Evolutionary conservation across 805 yeast species (phyloP).

Genomic region (Torulaspora gathmanii): DNA sequence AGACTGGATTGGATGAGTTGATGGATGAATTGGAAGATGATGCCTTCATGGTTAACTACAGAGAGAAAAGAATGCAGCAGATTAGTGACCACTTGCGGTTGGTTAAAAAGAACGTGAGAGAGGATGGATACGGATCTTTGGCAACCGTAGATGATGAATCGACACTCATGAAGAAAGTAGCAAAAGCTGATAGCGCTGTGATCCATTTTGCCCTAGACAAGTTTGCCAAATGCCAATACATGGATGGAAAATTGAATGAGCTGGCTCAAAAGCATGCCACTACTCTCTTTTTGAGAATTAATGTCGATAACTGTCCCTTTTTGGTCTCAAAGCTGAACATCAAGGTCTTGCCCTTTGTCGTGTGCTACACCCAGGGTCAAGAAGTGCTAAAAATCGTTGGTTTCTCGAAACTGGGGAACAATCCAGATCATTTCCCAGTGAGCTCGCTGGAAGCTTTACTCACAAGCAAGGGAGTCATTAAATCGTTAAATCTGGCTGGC

Average conservation of each 20-base stretch:
- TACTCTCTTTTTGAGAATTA: conserved; percentile 49
- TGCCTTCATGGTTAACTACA: conserved; percentile 46
- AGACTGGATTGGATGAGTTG: conserved; percentile 41
- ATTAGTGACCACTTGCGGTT: conserved; percentile 42
- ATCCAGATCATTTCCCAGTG: conserved; percentile 44
- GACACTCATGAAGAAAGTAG: conserved; percentile 49
- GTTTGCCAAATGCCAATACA: conserved; percentile 55
- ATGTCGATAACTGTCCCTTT: conserved; percentile 68
- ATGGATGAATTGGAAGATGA: conserved; percentile 45
- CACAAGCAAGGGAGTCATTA: conserved; percentile 13
- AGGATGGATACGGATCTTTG: conserved; percentile 44
- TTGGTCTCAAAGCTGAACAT: conserved; percentile 58
- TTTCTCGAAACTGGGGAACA: conserved; percentile 54
- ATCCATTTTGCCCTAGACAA: conserved; percentile 61
- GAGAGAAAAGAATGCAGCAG: conserved; percentile 62
- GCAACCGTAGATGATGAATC: conserved; percentile 47
- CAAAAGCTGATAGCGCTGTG: conserved; percentile 41
- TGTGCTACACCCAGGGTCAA: conserved; percentile 54
- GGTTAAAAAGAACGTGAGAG: conserved; percentile 35
- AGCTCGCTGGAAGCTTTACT: conserved; percentile 46
- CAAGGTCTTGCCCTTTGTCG: conserved; percentile 66
- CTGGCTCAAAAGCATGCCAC: conserved; percentile 57
- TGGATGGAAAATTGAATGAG: conserved; percentile 45
- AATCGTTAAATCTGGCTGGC: not conserved
- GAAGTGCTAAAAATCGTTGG: conserved; percentile 64